A percentile compares a stretch with the other conserved stretches of the same genome.
These are phyloP conservation scores for Gracilaria vermiculophylla DNA, from an alignment of 23 red algal genomes.

Conservation along the genomic window DNA sequence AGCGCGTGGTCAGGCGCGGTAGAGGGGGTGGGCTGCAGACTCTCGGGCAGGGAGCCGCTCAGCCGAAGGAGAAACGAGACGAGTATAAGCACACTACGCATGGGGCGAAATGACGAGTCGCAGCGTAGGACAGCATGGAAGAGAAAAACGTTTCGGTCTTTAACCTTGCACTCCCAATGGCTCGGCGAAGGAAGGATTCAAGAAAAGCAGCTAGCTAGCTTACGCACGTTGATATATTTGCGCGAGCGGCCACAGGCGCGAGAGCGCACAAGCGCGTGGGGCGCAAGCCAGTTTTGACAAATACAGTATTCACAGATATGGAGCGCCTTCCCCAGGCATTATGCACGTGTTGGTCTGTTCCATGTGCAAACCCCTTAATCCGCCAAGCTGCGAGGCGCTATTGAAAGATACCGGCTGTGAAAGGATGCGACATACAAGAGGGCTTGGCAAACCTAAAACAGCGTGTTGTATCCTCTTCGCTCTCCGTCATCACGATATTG, in stretches of 20 bases:
- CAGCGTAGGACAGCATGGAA: too few relatives aligned
- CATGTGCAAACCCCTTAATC: too few relatives aligned
- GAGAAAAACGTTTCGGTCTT: too few relatives aligned
- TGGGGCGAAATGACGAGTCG: too few relatives aligned
- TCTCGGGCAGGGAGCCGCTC: background rate
- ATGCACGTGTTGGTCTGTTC: background rate
- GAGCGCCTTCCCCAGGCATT: background rate
- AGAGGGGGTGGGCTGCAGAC: background rate
- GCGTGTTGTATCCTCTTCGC: conserved; percentile 13
- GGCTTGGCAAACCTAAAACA: background rate
- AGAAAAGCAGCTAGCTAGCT: background rate
- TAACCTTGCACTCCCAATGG: background rate
- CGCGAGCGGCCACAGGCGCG: too few relatives aligned
- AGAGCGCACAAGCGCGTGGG: too few relatives aligned
- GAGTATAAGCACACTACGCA: background rate
- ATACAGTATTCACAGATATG: background rate
- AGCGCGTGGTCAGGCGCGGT: background rate
- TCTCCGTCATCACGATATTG: conserved; percentile 67
- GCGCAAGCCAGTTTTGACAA: background rate
- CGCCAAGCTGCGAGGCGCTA: background rate
- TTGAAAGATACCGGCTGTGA: background rate
- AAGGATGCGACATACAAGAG: background rate
- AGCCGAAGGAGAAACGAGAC: background rate
- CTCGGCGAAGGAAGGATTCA: too few relatives aligned
- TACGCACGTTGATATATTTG: too few relatives aligned